Evolutionary conservation across 2,329 filamentous ascomycete species (phyloP).

Genomic region (Cercospora beticola): DNA sequence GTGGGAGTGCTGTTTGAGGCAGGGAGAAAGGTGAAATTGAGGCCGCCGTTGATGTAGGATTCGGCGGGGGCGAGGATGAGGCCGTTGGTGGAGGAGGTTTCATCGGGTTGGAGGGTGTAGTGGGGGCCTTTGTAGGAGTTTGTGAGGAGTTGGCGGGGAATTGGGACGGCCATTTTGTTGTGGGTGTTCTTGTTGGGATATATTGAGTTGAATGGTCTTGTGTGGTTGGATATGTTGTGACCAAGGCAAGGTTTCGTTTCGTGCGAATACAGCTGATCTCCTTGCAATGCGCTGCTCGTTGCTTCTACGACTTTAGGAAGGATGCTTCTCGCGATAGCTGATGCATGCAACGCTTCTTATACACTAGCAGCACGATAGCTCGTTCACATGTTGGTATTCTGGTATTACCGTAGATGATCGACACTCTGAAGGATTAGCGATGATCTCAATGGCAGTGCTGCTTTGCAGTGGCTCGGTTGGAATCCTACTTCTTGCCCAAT

Average conservation of each 20-base stretch:
- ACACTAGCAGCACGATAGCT: neutral
- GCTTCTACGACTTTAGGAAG: neutral
- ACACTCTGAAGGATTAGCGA: neutral
- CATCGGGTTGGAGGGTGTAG: neutral
- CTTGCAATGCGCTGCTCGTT: neutral
- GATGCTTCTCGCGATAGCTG: neutral
- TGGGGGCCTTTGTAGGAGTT: neutral
- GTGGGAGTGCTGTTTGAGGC: neutral
- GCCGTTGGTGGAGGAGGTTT: neutral
- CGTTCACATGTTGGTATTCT: neutral
- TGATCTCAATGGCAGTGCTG: neutral
- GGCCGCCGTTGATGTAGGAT: neutral
- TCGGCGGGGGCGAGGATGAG: neutral
- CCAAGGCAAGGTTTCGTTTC: neutral
- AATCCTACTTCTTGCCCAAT: neutral
- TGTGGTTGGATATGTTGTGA: neutral
- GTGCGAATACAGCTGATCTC: neutral
- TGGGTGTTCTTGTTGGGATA: neutral
- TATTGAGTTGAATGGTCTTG: neutral
- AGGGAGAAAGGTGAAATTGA: neutral
- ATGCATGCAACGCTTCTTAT: neutral
- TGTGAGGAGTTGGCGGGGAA: neutral
- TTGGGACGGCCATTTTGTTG: neutral
- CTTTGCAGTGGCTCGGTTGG: neutral
- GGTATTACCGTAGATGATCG: neutral